Conservation (phyloP, 1,284 basidiomycete species). For the Cryptococcus wingfieldii region DNA sequence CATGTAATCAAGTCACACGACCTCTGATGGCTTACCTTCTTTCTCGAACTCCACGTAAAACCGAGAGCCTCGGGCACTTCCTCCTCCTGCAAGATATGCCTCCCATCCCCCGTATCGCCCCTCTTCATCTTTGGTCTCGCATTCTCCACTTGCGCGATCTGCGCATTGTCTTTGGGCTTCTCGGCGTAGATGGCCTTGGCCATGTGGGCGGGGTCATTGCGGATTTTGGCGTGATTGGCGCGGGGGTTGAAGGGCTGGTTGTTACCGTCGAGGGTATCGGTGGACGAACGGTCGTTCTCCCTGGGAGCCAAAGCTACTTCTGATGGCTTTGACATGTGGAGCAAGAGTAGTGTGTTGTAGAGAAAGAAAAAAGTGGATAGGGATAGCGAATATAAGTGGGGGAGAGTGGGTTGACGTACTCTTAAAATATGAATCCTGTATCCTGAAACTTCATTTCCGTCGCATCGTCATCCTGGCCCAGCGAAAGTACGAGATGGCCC, state of each 20-base stretch:
- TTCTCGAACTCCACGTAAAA: slow-evolving; percentile 35
- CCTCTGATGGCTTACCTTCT: slow-evolving; percentile 21
- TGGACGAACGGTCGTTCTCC: no score
- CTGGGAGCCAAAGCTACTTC: no score
- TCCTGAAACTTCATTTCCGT: no score
- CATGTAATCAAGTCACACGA: background rate
- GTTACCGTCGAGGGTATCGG: no score
- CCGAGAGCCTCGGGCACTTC: slow-evolving; percentile 37
- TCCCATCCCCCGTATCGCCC: slow-evolving; percentile 29
- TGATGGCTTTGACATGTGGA: no score
- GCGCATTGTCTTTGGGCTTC: background rate
- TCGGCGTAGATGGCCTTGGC: background rate
- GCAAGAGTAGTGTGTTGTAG: no score
- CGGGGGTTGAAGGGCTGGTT: background rate
- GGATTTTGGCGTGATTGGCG: background rate
- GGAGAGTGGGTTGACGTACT: no score
- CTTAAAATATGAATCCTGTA: no score
- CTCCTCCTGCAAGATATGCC: slow-evolving; percentile 38
- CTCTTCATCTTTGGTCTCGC: slow-evolving; percentile 3
- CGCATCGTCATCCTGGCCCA: no score
- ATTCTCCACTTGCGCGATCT: background rate
- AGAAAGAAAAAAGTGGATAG: no score
- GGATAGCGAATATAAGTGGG: no score
- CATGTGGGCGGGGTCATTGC: background rate
- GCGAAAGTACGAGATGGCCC: no score